Percentiles rank a stretch among this genome's conserved stretches.
Evolutionary conservation across 75 land plant species (phyloP).

Genomic region (Cunninghamia lanceolata): DNA sequence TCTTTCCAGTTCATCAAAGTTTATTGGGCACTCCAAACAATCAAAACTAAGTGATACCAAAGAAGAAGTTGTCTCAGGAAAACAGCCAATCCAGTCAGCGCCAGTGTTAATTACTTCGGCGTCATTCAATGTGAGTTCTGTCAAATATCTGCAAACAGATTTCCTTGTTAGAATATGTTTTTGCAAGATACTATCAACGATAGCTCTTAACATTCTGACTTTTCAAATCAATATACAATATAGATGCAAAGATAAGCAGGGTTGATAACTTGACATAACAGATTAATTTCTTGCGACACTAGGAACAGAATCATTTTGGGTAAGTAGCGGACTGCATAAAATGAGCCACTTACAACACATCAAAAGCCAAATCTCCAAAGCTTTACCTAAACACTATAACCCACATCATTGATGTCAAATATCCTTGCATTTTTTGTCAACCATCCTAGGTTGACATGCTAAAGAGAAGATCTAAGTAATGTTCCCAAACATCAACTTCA

Average conservation of each 20-base stretch:
- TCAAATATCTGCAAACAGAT: constrained; percentile 28
- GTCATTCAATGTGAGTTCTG: constrained; percentile 69
- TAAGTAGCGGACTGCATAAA: not conserved
- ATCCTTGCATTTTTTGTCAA: not conserved
- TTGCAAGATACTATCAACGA: not conserved
- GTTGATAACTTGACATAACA: not conserved
- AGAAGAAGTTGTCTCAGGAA: constrained; percentile 40
- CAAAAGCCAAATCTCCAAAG: not conserved
- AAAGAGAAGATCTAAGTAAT: not conserved
- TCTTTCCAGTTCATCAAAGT: constrained; percentile 50
- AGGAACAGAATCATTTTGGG: not conserved
- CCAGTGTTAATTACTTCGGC: constrained; percentile 45
- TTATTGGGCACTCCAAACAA: constrained; percentile 40
- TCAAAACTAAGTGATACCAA: constrained; percentile 57
- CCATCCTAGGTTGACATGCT: not conserved
- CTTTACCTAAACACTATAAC: not conserved
- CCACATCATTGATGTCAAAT: not conserved
- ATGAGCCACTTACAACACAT: not conserved
- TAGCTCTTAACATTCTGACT: not conserved
- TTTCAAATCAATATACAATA: not conserved
- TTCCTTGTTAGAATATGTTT: not conserved
- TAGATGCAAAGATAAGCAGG: not conserved
- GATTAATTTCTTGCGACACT: not conserved
- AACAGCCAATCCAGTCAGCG: constrained; percentile 59
- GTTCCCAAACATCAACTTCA: not conserved